Evolutionary conservation across 2,329 filamentous ascomycete species (phyloP).

Genomic region (Fonsecaea monophora): DNA sequence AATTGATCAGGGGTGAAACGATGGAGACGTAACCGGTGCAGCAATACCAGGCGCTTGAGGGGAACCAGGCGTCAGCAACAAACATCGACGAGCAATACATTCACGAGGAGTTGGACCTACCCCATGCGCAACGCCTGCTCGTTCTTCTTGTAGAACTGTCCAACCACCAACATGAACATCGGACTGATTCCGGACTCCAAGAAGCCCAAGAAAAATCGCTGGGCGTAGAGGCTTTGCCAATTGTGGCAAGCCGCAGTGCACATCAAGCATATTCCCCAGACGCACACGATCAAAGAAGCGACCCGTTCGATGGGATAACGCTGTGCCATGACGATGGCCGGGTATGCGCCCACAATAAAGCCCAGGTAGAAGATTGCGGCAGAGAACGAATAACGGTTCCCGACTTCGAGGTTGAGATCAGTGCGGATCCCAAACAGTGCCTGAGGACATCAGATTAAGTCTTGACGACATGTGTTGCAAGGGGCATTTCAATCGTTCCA

Average conservation of each 20-base stretch:
- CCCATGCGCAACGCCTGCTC: conserved; percentile 70
- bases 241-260: conserved; percentile 70
- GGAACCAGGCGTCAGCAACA: neutral
- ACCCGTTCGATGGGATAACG: conserved; percentile 69
- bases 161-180: conserved; percentile 69
- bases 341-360: conserved; percentile 75
- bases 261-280: conserved; percentile 73
- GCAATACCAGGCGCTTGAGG: conserved; percentile 24
- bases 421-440: conserved; percentile 52
- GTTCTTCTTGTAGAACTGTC: conserved; percentile 68
- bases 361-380: conserved; percentile 69
- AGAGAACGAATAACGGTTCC: conserved; percentile 50
- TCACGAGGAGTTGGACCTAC: conserved; percentile 6
- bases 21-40: conserved; percentile 54
- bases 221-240: conserved; percentile 68
- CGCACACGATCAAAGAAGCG: conserved; percentile 66
- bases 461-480: neutral
- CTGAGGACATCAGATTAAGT: conserved; percentile 33
- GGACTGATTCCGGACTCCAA: conserved; percentile 70
- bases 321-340: conserved; percentile 73
- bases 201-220: conserved; percentile 69
- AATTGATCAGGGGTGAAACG: conserved; percentile 64
- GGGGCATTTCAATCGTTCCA: neutral
- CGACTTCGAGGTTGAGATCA: conserved; percentile 50
- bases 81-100: neutral